phyloP scores from a whole-genome alignment of 2,329 filamentous ascomycete genomes.

The Pestalotiopsis sp. region DNA sequence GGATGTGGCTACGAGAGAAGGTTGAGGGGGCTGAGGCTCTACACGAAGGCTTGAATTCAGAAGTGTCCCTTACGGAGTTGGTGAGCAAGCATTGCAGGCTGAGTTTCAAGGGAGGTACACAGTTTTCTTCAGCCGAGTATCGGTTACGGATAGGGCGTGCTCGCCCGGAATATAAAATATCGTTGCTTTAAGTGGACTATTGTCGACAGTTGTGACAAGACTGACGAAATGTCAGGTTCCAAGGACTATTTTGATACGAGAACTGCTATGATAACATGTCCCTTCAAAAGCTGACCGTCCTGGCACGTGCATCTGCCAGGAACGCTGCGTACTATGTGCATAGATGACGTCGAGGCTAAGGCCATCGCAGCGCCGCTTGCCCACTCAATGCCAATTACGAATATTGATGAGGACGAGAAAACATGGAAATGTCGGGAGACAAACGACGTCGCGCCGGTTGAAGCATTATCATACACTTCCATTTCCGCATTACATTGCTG shows the following conservation, averaged over 20 bases:
- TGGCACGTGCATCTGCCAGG: background rate
- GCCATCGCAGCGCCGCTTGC: background rate
- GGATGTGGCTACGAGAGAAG: background rate
- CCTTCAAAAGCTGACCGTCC: background rate
- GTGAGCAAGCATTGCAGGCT: conserved; percentile 7
- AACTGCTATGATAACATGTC: background rate
- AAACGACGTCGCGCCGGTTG: no score
- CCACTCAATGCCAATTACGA: background rate
- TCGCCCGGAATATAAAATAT: conserved; percentile 1
- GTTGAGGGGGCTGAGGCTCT: background rate
- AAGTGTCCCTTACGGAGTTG: conserved; percentile 2
- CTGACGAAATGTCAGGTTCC: no score
- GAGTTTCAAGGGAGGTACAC: background rate
- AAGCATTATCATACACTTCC: no score
- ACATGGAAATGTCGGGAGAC: background rate
- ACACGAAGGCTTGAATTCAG: background rate
- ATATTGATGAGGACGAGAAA: background rate
- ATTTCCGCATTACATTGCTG: no score
- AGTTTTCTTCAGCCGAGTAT: background rate
- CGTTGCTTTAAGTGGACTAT: background rate
- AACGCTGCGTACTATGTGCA: background rate
- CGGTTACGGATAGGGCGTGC: background rate
- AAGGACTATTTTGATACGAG: no score
- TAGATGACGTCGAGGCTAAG: background rate
- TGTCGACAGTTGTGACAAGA: background rate